Evolutionary conservation across 495 filamentous ascomycete species (phyloP).

Genomic region (Aspergillus conjunctus): DNA sequence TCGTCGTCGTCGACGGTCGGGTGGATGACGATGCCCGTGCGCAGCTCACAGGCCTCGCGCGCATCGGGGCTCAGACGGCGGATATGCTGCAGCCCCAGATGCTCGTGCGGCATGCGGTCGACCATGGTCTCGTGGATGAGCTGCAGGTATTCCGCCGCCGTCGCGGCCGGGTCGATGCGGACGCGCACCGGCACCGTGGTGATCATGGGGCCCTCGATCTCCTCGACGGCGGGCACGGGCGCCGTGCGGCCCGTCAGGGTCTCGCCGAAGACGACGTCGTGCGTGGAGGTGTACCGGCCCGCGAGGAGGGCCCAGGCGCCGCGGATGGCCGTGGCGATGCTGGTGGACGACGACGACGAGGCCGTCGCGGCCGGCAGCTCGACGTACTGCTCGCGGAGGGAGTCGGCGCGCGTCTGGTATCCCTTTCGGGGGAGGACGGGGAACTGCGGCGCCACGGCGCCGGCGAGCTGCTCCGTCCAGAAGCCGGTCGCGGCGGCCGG

Average conservation of each 20-base stretch:
- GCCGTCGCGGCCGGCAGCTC: not conserved
- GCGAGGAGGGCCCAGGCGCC: constrained; percentile 41
- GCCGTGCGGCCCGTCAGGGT: constrained; percentile 38
- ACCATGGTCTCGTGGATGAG: constrained; percentile 36
- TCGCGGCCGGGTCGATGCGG: constrained; percentile 24
- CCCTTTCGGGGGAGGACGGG: not conserved
- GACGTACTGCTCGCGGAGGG: not conserved
- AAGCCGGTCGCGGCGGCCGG: not conserved
- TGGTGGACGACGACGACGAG: not conserved
- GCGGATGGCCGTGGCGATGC: constrained; percentile 29
- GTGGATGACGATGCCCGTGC: not conserved
- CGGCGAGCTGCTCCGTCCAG: not conserved
- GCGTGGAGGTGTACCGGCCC: constrained; percentile 27
- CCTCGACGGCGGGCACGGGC: constrained; percentile 29
- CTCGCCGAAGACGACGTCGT: constrained; percentile 39
- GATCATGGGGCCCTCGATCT: constrained; percentile 40
- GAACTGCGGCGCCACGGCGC: not conserved
- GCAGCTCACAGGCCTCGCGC: constrained; percentile 53
- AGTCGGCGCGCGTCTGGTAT: not conserved
- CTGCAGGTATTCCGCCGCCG: constrained; percentile 37
- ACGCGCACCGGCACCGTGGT: constrained; percentile 54
- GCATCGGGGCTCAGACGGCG: constrained; percentile 50
- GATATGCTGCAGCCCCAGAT: constrained; percentile 56
- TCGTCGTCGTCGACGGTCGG: not conserved
- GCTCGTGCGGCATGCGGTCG: constrained; percentile 42